Evolutionary conservation across 1,284 basidiomycete species (phyloP).

Genomic region (Trametes pubescens): DNA sequence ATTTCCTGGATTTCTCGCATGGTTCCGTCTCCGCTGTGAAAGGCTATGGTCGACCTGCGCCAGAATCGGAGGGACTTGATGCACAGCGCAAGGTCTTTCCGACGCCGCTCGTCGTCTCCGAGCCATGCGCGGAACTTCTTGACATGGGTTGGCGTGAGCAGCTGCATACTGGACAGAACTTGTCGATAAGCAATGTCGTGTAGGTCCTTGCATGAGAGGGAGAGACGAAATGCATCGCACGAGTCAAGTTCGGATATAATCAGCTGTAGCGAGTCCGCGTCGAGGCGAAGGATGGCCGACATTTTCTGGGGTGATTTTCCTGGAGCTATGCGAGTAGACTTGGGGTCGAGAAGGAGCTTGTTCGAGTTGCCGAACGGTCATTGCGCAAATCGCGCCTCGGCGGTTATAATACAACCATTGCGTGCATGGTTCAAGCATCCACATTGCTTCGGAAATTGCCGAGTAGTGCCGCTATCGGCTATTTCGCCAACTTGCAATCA

Average conservation of each 20-base stretch:
- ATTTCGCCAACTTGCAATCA: too few species aligned
- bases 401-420: too few species aligned
- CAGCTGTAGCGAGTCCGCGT: neutral
- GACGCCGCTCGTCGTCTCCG: neutral
- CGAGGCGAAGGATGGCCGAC: neutral
- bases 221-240: neutral
- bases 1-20: neutral
- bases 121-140: neutral
- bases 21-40: neutral
- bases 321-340: too few species aligned
- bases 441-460: neutral
- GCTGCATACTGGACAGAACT: neutral
- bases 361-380: too few species aligned
- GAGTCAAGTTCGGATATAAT: neutral
- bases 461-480: neutral
- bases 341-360: too few species aligned
- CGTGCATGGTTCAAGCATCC: neutral
- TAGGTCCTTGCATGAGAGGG: neutral
- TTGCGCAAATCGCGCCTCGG: too few species aligned
- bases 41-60: neutral
- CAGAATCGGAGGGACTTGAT: neutral
- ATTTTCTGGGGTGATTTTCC: neutral
- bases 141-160: neutral
- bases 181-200: neutral
- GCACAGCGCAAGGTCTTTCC: neutral